Percentiles rank a stretch among this genome's conserved stretches.
Conservation (phyloP, 345 rosid genomes). For the Physaria fendleri region DNA sequence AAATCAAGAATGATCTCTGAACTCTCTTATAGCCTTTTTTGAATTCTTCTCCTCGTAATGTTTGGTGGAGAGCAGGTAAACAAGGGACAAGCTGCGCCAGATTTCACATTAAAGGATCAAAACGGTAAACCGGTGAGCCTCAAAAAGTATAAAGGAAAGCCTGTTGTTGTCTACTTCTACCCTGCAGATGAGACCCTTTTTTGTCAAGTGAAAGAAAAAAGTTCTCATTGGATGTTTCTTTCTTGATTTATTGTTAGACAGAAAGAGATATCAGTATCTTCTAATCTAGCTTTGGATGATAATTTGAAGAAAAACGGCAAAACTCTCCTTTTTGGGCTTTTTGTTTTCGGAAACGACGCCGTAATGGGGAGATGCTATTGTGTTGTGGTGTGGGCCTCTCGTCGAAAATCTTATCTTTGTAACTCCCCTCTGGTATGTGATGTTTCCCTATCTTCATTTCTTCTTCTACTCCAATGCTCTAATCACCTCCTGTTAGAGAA, state of each 20-base stretch:
- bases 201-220: no score
- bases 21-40: not conserved
- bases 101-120: constrained; percentile 83
- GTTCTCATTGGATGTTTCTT: no score
- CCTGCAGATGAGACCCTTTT: constrained; percentile 95
- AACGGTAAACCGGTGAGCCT: constrained; percentile 76
- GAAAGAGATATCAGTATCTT: no score
- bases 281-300: no score
- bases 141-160: constrained; percentile 83
- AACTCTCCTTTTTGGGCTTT: not conserved
- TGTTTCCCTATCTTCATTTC: constrained; percentile 20
- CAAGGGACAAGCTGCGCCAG: constrained; percentile 71
- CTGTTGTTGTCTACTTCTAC: constrained; percentile 85
- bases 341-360: not conserved
- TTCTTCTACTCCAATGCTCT: not conserved
- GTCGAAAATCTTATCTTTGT: constrained; percentile 7
- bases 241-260: no score
- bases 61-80: constrained; percentile 49
- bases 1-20: not conserved
- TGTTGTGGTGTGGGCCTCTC: constrained; percentile 4
- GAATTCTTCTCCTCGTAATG: not conserved
- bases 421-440: not conserved
- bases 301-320: constrained; percentile 11
- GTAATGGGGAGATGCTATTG: not conserved
- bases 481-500: not conserved